These are phyloP conservation scores for Plantago lanceolata DNA, from an alignment of 305 asterid species.

Conservation along the genomic window DNA sequence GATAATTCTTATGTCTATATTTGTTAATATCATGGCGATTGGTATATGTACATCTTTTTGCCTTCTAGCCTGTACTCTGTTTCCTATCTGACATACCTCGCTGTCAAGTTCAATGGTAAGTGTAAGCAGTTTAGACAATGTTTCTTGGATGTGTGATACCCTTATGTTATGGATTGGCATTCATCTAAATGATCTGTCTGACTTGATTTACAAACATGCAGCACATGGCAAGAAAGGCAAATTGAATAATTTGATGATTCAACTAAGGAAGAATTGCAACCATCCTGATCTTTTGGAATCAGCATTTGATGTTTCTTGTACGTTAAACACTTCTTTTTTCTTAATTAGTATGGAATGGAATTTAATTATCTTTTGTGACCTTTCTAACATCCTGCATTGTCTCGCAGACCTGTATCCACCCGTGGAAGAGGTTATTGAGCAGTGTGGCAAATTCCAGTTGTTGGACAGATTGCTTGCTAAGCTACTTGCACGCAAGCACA, in stretches of 20 bases:
- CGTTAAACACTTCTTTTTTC: slow-evolving; percentile 29
- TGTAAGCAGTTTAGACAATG: neutral
- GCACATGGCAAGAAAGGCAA: slow-evolving; percentile 64
- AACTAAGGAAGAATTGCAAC: slow-evolving; percentile 91
- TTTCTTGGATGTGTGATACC: neutral
- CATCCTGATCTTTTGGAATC: slow-evolving; percentile 97
- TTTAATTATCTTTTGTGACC: slow-evolving; percentile 16
- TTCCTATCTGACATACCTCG: neutral
- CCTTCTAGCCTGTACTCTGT: slow-evolving; percentile 4
- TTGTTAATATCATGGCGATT: neutral
- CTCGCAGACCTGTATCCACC: slow-evolving; percentile 71
- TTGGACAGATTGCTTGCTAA: slow-evolving; percentile 71
- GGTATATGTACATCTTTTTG: neutral
- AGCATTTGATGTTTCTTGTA: slow-evolving; percentile 75
- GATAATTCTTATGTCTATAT: too few species aligned
- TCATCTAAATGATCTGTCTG: neutral
- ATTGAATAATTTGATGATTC: slow-evolving; percentile 80
- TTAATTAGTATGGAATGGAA: neutral
- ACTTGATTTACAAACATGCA: slow-evolving; percentile 38
- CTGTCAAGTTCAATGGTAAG: neutral
- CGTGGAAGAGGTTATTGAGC: slow-evolving; percentile 71
- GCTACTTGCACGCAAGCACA: slow-evolving; percentile 77
- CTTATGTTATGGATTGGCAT: neutral
- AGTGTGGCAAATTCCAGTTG: slow-evolving; percentile 86
- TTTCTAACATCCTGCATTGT: slow-evolving; percentile 1